Evolutionary conservation across 176 grass and related monocot genomes (phyloP).

Genomic region (Raddia guianensis): DNA sequence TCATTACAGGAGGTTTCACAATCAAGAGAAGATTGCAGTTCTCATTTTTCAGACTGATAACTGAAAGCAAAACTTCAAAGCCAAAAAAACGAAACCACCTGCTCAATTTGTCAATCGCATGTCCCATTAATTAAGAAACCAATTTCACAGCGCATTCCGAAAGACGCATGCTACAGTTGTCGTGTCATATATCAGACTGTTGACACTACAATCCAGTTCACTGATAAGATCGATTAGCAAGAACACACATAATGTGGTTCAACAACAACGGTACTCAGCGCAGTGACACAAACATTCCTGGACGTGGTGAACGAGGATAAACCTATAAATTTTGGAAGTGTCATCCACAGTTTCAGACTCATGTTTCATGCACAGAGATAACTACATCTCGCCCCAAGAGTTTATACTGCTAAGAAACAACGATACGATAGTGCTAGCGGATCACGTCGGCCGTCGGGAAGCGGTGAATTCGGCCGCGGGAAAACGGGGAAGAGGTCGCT

Average conservation of each 20-base stretch:
- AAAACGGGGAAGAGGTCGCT: not conserved
- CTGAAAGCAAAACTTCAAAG: not conserved
- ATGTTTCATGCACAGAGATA: not conserved
- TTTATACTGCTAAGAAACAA: not conserved
- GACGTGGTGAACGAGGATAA: no score
- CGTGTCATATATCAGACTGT: not conserved
- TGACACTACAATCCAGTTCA: not conserved
- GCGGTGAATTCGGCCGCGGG: not conserved
- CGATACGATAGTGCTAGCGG: not conserved
- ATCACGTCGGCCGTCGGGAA: not conserved
- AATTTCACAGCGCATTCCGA: not conserved
- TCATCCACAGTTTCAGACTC: not conserved
- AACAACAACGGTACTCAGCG: not conserved
- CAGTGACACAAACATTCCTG: not conserved
- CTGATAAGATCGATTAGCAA: not conserved
- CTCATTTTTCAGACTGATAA: constrained; percentile 10
- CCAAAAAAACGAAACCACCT: not conserved
- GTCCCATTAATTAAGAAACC: constrained; percentile 16
- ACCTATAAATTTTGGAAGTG: not conserved
- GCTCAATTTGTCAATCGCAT: not conserved
- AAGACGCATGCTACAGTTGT: not conserved
- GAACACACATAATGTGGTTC: not conserved
- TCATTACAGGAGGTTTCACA: constrained; percentile 11
- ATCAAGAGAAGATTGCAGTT: not conserved
- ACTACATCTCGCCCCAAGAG: not conserved